These are phyloP conservation scores for Pyrenophora seminiperda DNA, from an alignment of 2,329 filamentous ascomycete species.

Conservation along the genomic window DNA sequence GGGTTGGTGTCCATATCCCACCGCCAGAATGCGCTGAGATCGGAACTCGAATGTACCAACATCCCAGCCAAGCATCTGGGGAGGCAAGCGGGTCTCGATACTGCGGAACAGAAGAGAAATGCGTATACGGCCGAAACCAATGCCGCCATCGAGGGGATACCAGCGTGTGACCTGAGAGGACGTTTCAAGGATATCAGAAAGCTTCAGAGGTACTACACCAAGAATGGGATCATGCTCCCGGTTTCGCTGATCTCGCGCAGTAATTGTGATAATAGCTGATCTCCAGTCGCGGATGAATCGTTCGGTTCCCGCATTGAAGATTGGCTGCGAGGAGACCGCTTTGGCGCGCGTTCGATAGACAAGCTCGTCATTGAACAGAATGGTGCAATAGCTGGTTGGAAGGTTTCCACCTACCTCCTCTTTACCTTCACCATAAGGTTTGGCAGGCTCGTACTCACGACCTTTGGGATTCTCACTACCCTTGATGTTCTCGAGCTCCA, in stretches of 20 bases:
- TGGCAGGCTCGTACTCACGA: slow-evolving; percentile 86
- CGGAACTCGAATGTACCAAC: slow-evolving; percentile 92
- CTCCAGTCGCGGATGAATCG: slow-evolving; percentile 93
- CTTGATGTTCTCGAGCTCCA: slow-evolving; percentile 90
- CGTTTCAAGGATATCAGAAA: slow-evolving; percentile 86
- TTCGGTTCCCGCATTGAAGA: slow-evolving; percentile 96
- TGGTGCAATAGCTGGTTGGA: slow-evolving; percentile 92
- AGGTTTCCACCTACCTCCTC: slow-evolving; percentile 81
- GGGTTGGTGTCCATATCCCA: slow-evolving; percentile 64
- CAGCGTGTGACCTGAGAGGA: slow-evolving; percentile 86
- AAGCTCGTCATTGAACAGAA: slow-evolving; percentile 85
- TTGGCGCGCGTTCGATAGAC: slow-evolving; percentile 94
- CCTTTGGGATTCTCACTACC: slow-evolving; percentile 81
- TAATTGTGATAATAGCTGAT: slow-evolving; percentile 81
- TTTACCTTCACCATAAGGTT: slow-evolving; percentile 80
- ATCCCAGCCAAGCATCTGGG: slow-evolving; percentile 86
- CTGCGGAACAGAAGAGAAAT: slow-evolving; percentile 90
- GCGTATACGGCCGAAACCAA: slow-evolving; percentile 85
- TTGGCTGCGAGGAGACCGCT: slow-evolving; percentile 90
- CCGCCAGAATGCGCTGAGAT: slow-evolving; percentile 70
- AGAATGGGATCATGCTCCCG: slow-evolving; percentile 93
- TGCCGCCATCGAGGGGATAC: slow-evolving; percentile 95
- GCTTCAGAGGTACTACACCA: slow-evolving; percentile 84
- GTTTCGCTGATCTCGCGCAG: slow-evolving; percentile 86
- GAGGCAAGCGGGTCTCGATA: slow-evolving; percentile 84